These are phyloP conservation scores for Parietaria judaica DNA, from an alignment of 306 rosid genomes.

Conservation along the genomic window DNA sequence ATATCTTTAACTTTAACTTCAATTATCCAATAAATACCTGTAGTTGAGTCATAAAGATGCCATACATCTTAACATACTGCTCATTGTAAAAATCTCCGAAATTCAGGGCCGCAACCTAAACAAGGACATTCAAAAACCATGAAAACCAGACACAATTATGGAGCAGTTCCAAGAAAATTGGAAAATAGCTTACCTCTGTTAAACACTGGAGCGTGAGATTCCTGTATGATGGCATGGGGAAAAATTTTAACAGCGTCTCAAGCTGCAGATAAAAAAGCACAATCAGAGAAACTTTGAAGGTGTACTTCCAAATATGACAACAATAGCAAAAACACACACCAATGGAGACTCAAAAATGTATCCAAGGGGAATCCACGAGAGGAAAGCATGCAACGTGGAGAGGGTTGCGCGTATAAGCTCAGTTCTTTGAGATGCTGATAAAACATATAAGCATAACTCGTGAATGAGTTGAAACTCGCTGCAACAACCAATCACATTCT, in stretches of 20 bases:
- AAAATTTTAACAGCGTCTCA: slow-evolving; percentile 86
- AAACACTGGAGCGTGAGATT: slow-evolving; percentile 86
- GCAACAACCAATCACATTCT: slow-evolving; percentile 34
- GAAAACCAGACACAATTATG: slow-evolving; percentile 8
- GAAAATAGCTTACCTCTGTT: slow-evolving; percentile 55
- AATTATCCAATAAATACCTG: slow-evolving; percentile 47
- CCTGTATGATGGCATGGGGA: slow-evolving; percentile 75
- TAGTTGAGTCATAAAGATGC: slow-evolving; percentile 76
- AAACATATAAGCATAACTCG: slow-evolving; percentile 89
- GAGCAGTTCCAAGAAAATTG: slow-evolving; percentile 2
- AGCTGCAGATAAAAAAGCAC: slow-evolving; percentile 43
- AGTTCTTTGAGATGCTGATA: slow-evolving; percentile 86
- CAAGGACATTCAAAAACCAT: slow-evolving; percentile 9
- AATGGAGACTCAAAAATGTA: slow-evolving; percentile 91
- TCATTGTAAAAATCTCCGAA: slow-evolving; percentile 72
- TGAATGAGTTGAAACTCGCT: slow-evolving; percentile 99
- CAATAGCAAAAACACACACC: slow-evolving; percentile 40
- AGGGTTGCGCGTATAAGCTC: slow-evolving; percentile 91
- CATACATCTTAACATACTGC: slow-evolving; percentile 84
- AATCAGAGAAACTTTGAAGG: background rate
- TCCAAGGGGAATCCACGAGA: slow-evolving; percentile 98
- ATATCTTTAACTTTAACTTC: background rate
- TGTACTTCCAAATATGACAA: slow-evolving; percentile 1
- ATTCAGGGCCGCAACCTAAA: slow-evolving; percentile 81
- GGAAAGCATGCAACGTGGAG: slow-evolving; percentile 91